phyloP scores from a whole-genome alignment of 768 basidiomycete species.

The Russula foetens region DNA sequence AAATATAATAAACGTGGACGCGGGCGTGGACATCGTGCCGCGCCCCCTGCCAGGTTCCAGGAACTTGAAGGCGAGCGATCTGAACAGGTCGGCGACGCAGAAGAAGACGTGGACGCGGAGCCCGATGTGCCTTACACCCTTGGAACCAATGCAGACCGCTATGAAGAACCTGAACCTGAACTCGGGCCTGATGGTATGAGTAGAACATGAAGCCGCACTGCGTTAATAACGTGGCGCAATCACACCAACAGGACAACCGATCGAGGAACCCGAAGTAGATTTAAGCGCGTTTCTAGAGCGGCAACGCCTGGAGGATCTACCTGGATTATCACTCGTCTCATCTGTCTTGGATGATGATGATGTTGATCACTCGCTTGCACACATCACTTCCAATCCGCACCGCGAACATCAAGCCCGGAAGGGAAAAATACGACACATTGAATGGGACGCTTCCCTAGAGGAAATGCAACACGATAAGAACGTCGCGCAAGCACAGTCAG shows the following conservation, averaged over 20 bases:
- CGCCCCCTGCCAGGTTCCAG: conserved; percentile 61
- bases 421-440: conserved; percentile 53
- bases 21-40: conserved; percentile 50
- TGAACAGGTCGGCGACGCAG: conserved; percentile 34
- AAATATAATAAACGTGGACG: conserved; percentile 63
- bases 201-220: conserved; percentile 6
- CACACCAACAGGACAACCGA: conserved; percentile 46
- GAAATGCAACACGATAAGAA: conserved; percentile 61
- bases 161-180: conserved; percentile 60
- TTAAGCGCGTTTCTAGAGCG: conserved; percentile 56
- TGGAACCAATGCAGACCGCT: conserved; percentile 66
- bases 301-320: conserved; percentile 42
- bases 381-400: conserved; percentile 33
- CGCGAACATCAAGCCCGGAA: conserved; percentile 36
- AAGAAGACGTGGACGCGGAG: conserved; percentile 40
- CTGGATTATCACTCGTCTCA: neutral
- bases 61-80: conserved; percentile 50
- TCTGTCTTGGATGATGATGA: conserved; percentile 38
- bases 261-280: conserved; percentile 66
- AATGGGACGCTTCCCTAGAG: conserved; percentile 63
- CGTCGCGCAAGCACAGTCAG: conserved; percentile 67
- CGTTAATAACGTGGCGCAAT: neutral
- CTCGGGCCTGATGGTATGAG: conserved; percentile 58
- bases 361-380: conserved; percentile 50
- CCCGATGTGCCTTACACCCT: conserved; percentile 46